These are phyloP conservation scores for Aethionema arabicum DNA, from an alignment of 345 rosid genomes.

Conservation along the genomic window DNA sequence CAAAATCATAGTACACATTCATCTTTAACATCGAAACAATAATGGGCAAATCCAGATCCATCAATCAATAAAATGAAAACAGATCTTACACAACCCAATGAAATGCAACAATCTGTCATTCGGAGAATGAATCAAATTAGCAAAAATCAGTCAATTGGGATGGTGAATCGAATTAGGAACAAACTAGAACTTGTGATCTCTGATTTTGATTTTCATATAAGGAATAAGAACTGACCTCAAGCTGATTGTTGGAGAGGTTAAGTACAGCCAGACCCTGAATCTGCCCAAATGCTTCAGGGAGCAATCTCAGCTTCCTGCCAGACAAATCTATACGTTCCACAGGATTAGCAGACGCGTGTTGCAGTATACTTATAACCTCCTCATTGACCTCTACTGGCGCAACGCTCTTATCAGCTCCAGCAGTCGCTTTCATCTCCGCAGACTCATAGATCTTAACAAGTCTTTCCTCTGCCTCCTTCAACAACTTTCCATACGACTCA, in stretches of 20 bases:
- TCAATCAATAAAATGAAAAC: neutral
- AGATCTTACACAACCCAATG: too few species aligned
- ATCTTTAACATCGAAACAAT: neutral
- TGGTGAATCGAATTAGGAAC: neutral
- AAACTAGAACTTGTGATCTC: neutral
- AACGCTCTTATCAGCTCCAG: slow-evolving; percentile 10
- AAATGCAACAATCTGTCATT: neutral
- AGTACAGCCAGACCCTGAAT: slow-evolving; percentile 63
- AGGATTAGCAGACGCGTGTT: slow-evolving; percentile 49
- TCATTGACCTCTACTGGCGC: slow-evolving; percentile 44
- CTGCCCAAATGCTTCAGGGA: slow-evolving; percentile 92
- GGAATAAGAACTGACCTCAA: slow-evolving; percentile 49
- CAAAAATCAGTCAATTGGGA: neutral
- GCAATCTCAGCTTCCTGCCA: slow-evolving; percentile 50
- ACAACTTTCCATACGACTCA: slow-evolving; percentile 63
- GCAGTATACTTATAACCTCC: slow-evolving; percentile 59
- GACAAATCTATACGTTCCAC: slow-evolving; percentile 76
- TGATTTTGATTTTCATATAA: neutral
- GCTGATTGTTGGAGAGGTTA: slow-evolving; percentile 70
- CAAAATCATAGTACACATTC: neutral
- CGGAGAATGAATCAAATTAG: neutral
- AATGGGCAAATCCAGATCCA: neutral
- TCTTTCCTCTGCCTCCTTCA: slow-evolving; percentile 75
- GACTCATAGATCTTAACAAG: slow-evolving; percentile 63
- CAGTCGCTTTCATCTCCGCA: slow-evolving; percentile 38